phyloP scores from a whole-genome alignment of 371 early-diverging fungal genomes.

The Lichtheimia ramosa region DNA sequence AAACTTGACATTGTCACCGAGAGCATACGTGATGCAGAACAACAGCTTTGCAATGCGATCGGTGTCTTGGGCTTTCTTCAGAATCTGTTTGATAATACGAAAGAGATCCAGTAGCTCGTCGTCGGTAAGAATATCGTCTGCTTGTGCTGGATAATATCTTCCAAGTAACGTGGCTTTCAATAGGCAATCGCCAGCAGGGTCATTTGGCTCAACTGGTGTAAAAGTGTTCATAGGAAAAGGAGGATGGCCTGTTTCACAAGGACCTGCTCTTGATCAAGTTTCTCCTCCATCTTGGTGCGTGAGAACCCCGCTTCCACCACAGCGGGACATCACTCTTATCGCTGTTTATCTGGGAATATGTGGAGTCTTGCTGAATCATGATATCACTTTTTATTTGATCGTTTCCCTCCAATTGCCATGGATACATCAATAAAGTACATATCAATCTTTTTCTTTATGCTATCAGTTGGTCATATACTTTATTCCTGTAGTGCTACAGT shows the following conservation, averaged over 20 bases:
- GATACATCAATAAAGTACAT: too few relatives aligned
- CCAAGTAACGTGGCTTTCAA: not conserved
- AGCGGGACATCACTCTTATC: too few relatives aligned
- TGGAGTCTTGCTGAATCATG: too few relatives aligned
- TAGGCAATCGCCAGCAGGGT: not conserved
- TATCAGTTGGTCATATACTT: too few relatives aligned
- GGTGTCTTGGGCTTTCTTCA: slow-evolving; percentile 35
- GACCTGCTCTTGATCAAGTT: not conserved
- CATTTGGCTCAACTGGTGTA: not conserved
- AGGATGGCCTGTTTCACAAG: not conserved
- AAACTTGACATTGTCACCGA: slow-evolving; percentile 41
- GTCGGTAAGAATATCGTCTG: slow-evolving; percentile 50
- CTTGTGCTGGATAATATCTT: slow-evolving; percentile 26
- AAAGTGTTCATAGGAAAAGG: slow-evolving; percentile 11
- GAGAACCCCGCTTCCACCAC: not conserved
- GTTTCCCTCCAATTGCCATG: too few relatives aligned
- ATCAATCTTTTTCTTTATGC: too few relatives aligned
- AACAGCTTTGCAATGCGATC: slow-evolving; percentile 41
- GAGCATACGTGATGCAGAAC: slow-evolving; percentile 47
- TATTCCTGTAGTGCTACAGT: too few relatives aligned
- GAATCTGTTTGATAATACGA: slow-evolving; percentile 42
- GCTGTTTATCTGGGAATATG: too few relatives aligned
- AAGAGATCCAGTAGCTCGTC: slow-evolving; percentile 47
- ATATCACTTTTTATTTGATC: too few relatives aligned
- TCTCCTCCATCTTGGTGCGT: not conserved